Evolutionary conservation across 441 rosid genomes (phyloP), one percentile per base, ranked within the genome.

Genomic region (Iberis amara): DNA sequence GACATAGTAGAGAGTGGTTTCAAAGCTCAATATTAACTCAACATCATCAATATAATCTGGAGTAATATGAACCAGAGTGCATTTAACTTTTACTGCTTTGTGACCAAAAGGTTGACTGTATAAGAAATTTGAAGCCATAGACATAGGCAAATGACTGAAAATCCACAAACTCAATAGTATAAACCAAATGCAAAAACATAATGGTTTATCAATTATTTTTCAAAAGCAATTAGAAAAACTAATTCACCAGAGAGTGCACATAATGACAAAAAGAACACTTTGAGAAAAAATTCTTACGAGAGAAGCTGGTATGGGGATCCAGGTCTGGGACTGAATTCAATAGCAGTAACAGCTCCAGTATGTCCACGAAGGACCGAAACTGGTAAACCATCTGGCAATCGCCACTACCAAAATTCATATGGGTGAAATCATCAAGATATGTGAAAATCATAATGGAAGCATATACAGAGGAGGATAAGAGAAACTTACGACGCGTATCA

Each of bases 331-430:
- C 91, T 87, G 70, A 94, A 94, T 41, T 85, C 95, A 73, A 94
- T 83, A 47, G 99, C 94, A 73, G 99, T 89, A 58, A 94, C 98
- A 66, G 89, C 94, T 70, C 83, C 96, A 37, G 85, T 85, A 65
- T 94, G 99, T 49, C 99, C 99, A 39, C 85, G 90, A 36, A 94
- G 74, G 57, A 94, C 86, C 37, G 99, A 87, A 55, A 90, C 77
- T 31, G 98, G 99, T 51, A 76, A 64, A 65, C 99, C 99, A 83
- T 94, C 99, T 59, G 99, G 95, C 75, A 94, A 68, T 56, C 94
- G 94, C 99, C 99, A 94, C 99, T 94, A 78, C 59, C 61, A 68
- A 62, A 68, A 66, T 65, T 39, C 56, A 68, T 59, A 62, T 50
- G 59, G 53, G 63, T 57, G 65, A 52, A 66, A 50, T 13, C 39